Base-by-base conservation (phyloP, 768 basidiomycete species). In the Amanita phalloides region DNA sequence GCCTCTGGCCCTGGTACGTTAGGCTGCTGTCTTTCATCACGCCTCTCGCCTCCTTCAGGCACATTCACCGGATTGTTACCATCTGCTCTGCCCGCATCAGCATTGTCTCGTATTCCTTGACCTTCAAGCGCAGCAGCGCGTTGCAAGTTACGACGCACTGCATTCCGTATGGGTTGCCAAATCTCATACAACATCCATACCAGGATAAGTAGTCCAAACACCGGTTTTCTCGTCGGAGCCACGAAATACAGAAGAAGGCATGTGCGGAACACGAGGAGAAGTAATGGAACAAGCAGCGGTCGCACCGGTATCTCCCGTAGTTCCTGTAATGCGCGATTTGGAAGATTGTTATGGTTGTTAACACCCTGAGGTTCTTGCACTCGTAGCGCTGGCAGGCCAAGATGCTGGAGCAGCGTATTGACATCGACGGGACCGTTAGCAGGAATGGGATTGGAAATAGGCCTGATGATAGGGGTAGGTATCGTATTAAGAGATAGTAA, bases 171-270 rank as follows among this genome's bases (percentile, higher is more conserved):
- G 23, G 82, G 81, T 48, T 75, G 76, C 84, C 84, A 86, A 32
- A 84, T 79, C 63, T 89, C 86, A 61, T 85, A 89, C 23, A 83
- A 51, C 63, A 86, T 77, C 84, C 84, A 88, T 2, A 71, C 76
- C 21, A 81, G 65, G 28, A 89, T 73, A 52, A 87, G 66, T 36
- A 85, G 56, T 33, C 79, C 83, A 53, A 88, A 76, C 17, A 88
- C 61, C 4, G 86, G 86, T 51, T 85, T 84, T 56, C 82, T 74
- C 6, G 82, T 75, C 0, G 86, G 86, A 3, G 82, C 81, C 59
- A 89, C 81, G 63, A 89, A 86, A 64, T 88, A 89, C 3, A 89
- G 70, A 26, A 89, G 68, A 10, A 89, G 70, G 10, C 77, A 58
- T 3, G 82, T 85, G 49, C 86, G 81, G 59, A 88, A 71, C 6